A percentile compares a stretch with the other conserved stretches of the same genome.
Evolutionary conservation across 2,329 filamentous ascomycete genomes (phyloP).

Genomic region (Westerdykella ornata): DNA sequence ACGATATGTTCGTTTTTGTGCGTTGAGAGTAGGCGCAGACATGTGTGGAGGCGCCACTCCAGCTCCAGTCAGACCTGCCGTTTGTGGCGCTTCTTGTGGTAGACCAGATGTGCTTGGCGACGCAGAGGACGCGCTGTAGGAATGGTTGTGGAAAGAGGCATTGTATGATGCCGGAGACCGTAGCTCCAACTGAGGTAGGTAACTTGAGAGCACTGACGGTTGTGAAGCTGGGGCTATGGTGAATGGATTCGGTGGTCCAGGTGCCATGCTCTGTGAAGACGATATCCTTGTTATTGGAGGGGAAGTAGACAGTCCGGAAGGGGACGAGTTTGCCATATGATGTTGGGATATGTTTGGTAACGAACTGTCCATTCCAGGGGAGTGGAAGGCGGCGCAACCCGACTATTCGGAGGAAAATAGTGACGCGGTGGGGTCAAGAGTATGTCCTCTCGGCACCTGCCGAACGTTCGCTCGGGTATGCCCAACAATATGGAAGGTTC

Average conservation of each 20-base stretch:
- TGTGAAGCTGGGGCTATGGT: slow-evolving; percentile 18
- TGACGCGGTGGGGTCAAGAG: slow-evolving; percentile 23
- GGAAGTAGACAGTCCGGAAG: slow-evolving; percentile 23
- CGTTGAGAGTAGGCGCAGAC: slow-evolving; percentile 51
- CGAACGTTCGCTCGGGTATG: slow-evolving; percentile 24
- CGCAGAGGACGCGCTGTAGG: slow-evolving; percentile 22
- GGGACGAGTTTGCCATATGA: slow-evolving; percentile 8
- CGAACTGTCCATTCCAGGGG: slow-evolving; percentile 13
- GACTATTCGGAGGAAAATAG: slow-evolving; percentile 12
- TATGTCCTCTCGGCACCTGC: slow-evolving; percentile 29
- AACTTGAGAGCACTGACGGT: slow-evolving; percentile 23
- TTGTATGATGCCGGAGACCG: slow-evolving; percentile 30
- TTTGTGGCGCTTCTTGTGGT: slow-evolving; percentile 25
- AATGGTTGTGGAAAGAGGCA: slow-evolving; percentile 24
- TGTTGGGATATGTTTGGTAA: slow-evolving; percentile 12
- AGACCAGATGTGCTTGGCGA: slow-evolving; percentile 34
- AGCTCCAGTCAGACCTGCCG: slow-evolving; percentile 30
- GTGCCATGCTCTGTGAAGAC: slow-evolving; percentile 30
- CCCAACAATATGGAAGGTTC: slow-evolving; percentile 22
- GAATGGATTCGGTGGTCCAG: slow-evolving; percentile 30
- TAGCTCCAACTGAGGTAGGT: slow-evolving; percentile 20
- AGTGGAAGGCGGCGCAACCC: slow-evolving; percentile 1
- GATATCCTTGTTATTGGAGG: slow-evolving; percentile 28
- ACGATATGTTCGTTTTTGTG: slow-evolving; percentile 88
- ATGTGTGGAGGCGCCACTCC: slow-evolving; percentile 39